These are phyloP conservation scores for Chenopodium quinoa DNA, from an alignment of 148 eudicot genomes.

Conservation along the genomic window DNA sequence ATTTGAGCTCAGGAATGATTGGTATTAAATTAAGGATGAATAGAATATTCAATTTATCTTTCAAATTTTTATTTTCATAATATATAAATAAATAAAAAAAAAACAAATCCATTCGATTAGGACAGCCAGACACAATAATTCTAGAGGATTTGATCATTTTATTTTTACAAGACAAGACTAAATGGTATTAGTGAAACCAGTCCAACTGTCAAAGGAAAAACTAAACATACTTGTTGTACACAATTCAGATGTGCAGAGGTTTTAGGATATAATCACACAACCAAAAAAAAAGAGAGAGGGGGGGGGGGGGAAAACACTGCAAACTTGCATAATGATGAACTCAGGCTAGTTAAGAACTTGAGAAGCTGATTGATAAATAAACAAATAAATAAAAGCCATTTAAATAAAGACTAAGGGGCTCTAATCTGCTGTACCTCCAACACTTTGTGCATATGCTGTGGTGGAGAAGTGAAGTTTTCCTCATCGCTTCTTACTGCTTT, in stretches of 20 bases:
- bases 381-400: too few species aligned
- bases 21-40: background rate
- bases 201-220: background rate
- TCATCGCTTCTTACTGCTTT: conserved; percentile 66
- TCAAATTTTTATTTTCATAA: background rate
- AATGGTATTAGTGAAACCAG: background rate
- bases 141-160: background rate
- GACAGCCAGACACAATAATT: background rate
- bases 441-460: conserved; percentile 68
- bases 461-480: conserved; percentile 28
- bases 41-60: background rate
- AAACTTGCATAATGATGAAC: background rate
- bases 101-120: background rate
- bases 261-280: background rate
- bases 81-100: background rate
- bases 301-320: background rate
- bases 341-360: background rate
- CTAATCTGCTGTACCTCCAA: conserved; percentile 46
- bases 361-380: too few species aligned
- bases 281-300: background rate
- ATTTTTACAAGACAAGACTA: background rate
- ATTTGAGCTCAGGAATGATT: background rate
- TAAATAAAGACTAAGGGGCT: background rate
- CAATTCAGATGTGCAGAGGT: background rate
- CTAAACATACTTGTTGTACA: background rate